Evolutionary conservation across 2,329 filamentous ascomycete genomes (phyloP).

Genomic region (Xylariaceae sp.): DNA sequence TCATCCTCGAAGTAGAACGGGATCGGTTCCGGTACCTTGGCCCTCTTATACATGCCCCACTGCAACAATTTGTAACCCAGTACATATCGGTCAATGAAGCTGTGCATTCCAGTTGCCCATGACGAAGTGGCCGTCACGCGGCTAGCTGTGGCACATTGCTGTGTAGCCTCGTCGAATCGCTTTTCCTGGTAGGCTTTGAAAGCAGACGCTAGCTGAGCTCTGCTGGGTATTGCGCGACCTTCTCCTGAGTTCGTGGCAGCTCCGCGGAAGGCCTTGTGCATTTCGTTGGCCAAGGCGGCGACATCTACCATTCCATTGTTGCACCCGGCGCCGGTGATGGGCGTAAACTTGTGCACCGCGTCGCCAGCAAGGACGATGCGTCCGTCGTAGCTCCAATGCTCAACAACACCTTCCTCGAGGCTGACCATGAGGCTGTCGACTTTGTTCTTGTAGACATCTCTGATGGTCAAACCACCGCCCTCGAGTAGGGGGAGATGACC

Average conservation of each 20-base stretch:
- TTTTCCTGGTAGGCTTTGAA: not conserved
- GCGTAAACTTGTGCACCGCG: constrained; percentile 6
- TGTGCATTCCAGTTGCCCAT: not conserved
- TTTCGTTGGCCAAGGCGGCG: constrained; percentile 2
- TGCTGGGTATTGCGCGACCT: not conserved
- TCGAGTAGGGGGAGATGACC: not conserved
- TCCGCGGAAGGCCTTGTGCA: not conserved
- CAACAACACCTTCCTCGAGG: constrained; percentile 2
- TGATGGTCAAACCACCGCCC: not conserved
- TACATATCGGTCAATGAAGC: not conserved
- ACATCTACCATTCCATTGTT: constrained; percentile 3
- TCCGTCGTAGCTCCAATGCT: constrained; percentile 2
- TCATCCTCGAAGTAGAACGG: not conserved
- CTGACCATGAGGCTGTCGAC: not conserved
- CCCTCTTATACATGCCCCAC: not conserved
- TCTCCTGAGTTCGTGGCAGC: not conserved
- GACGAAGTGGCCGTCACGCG: not conserved
- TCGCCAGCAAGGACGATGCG: constrained; percentile 4
- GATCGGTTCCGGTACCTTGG: not conserved
- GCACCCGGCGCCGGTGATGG: constrained; percentile 1
- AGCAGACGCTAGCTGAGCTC: not conserved
- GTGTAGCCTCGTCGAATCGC: not conserved
- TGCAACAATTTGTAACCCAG: not conserved
- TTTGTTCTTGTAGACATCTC: not conserved
- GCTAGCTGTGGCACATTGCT: not conserved